These are phyloP conservation scores for Hyphodiscus hymeniophilus DNA, from an alignment of 495 filamentous ascomycete species.

Conservation along the genomic window DNA sequence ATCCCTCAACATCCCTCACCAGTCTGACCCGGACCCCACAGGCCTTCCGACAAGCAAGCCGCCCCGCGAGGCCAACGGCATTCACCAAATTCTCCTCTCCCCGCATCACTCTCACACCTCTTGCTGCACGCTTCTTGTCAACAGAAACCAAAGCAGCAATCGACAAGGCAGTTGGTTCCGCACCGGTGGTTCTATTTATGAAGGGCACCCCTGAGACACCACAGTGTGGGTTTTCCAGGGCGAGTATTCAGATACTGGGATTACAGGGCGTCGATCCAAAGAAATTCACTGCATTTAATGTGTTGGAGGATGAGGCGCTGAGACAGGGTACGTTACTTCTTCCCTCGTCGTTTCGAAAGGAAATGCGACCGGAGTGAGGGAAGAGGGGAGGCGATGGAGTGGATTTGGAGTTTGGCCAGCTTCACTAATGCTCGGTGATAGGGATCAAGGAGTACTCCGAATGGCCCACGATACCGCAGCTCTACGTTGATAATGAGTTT, in stretches of 20 bases:
- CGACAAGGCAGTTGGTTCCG: slow-evolving; percentile 73
- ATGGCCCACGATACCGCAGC: slow-evolving; percentile 96
- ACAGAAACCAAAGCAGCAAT: slow-evolving; percentile 69
- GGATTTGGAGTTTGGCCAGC: not conserved
- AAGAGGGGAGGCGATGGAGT: not conserved
- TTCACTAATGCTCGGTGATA: slow-evolving; percentile 24
- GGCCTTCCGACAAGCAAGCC: slow-evolving; percentile 29
- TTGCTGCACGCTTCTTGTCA: slow-evolving; percentile 45
- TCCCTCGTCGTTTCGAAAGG: too few relatives aligned
- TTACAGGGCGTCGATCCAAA: slow-evolving; percentile 92
- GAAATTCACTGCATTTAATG: slow-evolving; percentile 96
- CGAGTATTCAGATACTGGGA: slow-evolving; percentile 88
- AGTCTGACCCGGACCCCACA: not conserved
- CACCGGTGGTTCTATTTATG: slow-evolving; percentile 96
- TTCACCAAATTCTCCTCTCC: slow-evolving; percentile 17
- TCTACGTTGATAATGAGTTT: slow-evolving; percentile 93
- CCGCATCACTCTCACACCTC: slow-evolving; percentile 13
- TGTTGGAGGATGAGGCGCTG: slow-evolving; percentile 82
- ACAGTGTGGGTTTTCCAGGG: slow-evolving; percentile 96
- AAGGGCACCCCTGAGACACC: slow-evolving; percentile 95
- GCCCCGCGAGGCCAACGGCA: slow-evolving; percentile 26
- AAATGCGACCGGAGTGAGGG: not conserved
- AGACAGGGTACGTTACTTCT: slow-evolving; percentile 71
- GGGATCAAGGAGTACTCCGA: slow-evolving; percentile 98
- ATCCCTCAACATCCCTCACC: too few relatives aligned